A percentile compares a stretch with the other conserved stretches of the same genome.
Evolutionary conservation across 495 filamentous ascomycete genomes (phyloP).

Genomic region (Penicillium pulvis): DNA sequence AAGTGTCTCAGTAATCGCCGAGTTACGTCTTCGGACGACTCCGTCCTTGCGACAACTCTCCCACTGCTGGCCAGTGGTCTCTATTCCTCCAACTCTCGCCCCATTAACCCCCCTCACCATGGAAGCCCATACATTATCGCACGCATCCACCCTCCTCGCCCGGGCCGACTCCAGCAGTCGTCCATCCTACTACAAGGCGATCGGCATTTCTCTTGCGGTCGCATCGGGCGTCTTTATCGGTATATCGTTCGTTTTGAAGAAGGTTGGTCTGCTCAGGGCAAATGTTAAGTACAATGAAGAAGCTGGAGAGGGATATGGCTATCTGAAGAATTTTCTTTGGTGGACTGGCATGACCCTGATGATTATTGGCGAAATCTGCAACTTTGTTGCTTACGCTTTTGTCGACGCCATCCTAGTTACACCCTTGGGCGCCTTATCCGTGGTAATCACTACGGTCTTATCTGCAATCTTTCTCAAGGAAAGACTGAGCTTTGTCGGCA

Average conservation of each 20-base stretch:
- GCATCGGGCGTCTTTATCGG: constrained; percentile 93
- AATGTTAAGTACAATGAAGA: constrained; percentile 97
- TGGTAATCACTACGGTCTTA: constrained; percentile 90
- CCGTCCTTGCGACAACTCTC: constrained; percentile 18
- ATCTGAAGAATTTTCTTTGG: constrained; percentile 95
- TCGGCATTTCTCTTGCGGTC: constrained; percentile 86
- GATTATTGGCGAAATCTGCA: constrained; percentile 96
- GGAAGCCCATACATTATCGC: constrained; percentile 45
- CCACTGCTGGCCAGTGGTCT: constrained; percentile 34
- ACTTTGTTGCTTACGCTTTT: constrained; percentile 96
- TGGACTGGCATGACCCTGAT: constrained; percentile 97
- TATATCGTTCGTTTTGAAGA: constrained; percentile 93
- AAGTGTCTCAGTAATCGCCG: constrained; percentile 33
- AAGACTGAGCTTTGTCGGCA: constrained; percentile 90
- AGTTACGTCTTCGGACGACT: constrained; percentile 33
- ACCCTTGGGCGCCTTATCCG: constrained; percentile 89
- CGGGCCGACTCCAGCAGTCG: constrained; percentile 47
- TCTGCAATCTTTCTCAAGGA: constrained; percentile 98
- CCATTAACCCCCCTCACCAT: constrained; percentile 31
- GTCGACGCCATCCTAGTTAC: constrained; percentile 97
- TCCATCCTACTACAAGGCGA: constrained; percentile 74
- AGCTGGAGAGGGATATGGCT: constrained; percentile 95
- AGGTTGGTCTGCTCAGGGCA: constrained; percentile 84
- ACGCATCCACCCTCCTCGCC: constrained; percentile 50
- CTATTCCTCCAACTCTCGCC: neutral